These are phyloP conservation scores for Lobosporangium transversale DNA, from an alignment of 192 early-diverging fungal genomes.

Conservation along the genomic window DNA sequence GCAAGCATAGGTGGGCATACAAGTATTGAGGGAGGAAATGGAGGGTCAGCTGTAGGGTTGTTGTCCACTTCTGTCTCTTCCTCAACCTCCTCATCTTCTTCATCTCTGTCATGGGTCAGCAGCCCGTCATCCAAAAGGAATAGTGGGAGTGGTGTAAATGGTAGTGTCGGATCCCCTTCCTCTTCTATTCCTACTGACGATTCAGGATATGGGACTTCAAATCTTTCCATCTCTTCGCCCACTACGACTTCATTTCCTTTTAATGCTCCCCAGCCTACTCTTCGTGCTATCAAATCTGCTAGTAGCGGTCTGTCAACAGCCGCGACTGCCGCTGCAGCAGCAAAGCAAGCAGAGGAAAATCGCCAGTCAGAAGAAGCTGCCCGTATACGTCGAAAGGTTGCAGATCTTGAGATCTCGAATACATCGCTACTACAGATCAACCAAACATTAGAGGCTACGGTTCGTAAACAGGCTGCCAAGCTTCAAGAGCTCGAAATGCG, in stretches of 20 bases:
- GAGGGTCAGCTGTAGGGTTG: slow-evolving; percentile 1
- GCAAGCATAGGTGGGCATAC: too few species aligned
- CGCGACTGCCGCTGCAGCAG: slow-evolving; percentile 17
- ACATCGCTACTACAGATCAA: slow-evolving; percentile 60
- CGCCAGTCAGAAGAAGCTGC: slow-evolving; percentile 36
- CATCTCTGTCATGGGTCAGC: slow-evolving; percentile 40
- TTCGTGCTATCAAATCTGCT: slow-evolving; percentile 11
- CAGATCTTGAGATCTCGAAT: slow-evolving; percentile 67
- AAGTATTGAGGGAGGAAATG: slow-evolving; percentile 1
- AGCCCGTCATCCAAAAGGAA: slow-evolving; percentile 1
- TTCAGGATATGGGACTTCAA: neutral
- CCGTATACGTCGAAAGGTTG: slow-evolving; percentile 54
- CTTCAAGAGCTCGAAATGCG: slow-evolving; percentile 57
- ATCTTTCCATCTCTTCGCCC: too few species aligned
- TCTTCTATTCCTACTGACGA: too few species aligned
- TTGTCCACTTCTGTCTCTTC: slow-evolving; percentile 45
- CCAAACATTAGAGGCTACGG: slow-evolving; percentile 59
- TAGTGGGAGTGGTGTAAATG: neutral
- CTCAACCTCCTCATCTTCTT: slow-evolving; percentile 35
- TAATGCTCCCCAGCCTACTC: neutral
- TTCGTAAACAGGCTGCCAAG: slow-evolving; percentile 60
- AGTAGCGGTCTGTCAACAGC: neutral
- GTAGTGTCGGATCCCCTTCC: neutral
- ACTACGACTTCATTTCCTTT: neutral
- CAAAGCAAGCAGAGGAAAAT: slow-evolving; percentile 31